Percentiles rank a stretch among this genome's conserved stretches.
phyloP scores from a whole-genome alignment of 805 yeast species.

The Lipomyces spencermartinsiae region DNA sequence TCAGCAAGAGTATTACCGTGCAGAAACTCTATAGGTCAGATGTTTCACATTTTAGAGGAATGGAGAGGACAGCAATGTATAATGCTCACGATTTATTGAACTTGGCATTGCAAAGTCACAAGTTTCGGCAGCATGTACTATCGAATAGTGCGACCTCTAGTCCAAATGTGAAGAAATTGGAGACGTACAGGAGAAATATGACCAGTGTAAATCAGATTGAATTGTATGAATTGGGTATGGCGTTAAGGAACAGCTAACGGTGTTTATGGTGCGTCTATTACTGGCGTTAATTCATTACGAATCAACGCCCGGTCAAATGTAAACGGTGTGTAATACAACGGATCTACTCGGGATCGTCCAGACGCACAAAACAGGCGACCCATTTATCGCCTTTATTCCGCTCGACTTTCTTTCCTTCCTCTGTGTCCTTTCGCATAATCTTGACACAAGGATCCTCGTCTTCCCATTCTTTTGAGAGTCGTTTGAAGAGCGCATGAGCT shows the following conservation, averaged over 20 bases:
- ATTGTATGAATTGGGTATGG: slow-evolving; percentile 21
- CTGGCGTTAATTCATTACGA: background rate
- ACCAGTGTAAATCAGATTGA: slow-evolving; percentile 22
- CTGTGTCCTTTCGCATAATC: slow-evolving; percentile 91
- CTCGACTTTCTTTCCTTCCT: slow-evolving; percentile 95
- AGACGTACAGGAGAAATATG: slow-evolving; percentile 17
- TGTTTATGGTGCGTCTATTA: slow-evolving; percentile 2
- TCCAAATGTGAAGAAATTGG: slow-evolving; percentile 24
- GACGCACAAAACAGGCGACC: slow-evolving; percentile 66
- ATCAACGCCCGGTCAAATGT: background rate
- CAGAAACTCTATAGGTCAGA: slow-evolving; percentile 20
- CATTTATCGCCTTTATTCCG: slow-evolving; percentile 88
- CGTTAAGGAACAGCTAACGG: background rate
- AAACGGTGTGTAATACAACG: background rate
- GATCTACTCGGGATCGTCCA: slow-evolving; percentile 31
- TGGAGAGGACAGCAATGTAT: background rate
- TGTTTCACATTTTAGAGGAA: slow-evolving; percentile 16
- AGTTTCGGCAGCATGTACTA: slow-evolving; percentile 1
- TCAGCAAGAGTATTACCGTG: slow-evolving; percentile 10
- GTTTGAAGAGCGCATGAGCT: slow-evolving; percentile 87
- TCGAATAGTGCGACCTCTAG: background rate
- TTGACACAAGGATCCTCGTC: slow-evolving; percentile 76
- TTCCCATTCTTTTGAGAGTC: slow-evolving; percentile 83
- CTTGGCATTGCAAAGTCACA: slow-evolving; percentile 17
- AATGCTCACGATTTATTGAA: slow-evolving; percentile 17